Evolutionary conservation across 2,329 filamentous ascomycete species (phyloP).

Genomic region (Arthrobotrys pseudoclavata): DNA sequence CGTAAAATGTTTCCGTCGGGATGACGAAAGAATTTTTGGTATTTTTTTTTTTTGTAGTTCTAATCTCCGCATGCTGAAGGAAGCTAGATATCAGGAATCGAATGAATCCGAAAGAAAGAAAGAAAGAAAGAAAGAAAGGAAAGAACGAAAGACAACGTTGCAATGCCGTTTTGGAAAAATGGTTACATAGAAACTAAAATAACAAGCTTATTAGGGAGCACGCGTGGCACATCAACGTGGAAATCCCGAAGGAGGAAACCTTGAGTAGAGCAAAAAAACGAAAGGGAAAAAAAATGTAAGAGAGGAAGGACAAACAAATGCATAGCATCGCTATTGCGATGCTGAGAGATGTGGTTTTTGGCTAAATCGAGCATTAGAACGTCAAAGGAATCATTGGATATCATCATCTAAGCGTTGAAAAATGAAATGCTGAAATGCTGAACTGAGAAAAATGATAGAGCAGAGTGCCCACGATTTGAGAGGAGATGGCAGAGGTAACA

Average conservation of each 20-base stretch:
- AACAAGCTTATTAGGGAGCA: slow-evolving; percentile 13
- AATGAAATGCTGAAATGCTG: slow-evolving; percentile 2
- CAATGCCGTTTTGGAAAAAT: slow-evolving; percentile 16
- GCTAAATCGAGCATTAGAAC: slow-evolving; percentile 41
- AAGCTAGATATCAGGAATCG: slow-evolving; percentile 21
- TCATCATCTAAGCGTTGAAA: slow-evolving; percentile 34
- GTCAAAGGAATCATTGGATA: slow-evolving; percentile 36
- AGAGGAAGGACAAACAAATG: not conserved
- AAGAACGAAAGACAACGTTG: not conserved
- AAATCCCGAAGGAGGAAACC: not conserved
- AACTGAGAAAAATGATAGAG: not conserved
- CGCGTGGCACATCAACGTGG: slow-evolving; percentile 6
- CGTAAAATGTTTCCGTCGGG: not conserved
- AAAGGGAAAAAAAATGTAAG: not conserved
- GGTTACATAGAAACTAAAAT: slow-evolving; percentile 24
- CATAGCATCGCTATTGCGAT: slow-evolving; percentile 4
- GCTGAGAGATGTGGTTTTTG: slow-evolving; percentile 1
- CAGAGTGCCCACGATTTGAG: not conserved
- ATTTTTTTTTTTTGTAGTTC: slow-evolving; percentile 6
- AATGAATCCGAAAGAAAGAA: slow-evolving; percentile 8
- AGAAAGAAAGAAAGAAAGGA: slow-evolving; percentile 10
- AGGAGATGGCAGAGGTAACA: not conserved
- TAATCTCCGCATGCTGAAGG: not conserved
- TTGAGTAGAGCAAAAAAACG: not conserved
- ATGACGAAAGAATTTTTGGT: slow-evolving; percentile 2